Percentiles rank a stretch among this genome's conserved stretches.
Evolutionary conservation across 208 protist species (phyloP).

Genomic region (Trypanosoma lewisi): DNA sequence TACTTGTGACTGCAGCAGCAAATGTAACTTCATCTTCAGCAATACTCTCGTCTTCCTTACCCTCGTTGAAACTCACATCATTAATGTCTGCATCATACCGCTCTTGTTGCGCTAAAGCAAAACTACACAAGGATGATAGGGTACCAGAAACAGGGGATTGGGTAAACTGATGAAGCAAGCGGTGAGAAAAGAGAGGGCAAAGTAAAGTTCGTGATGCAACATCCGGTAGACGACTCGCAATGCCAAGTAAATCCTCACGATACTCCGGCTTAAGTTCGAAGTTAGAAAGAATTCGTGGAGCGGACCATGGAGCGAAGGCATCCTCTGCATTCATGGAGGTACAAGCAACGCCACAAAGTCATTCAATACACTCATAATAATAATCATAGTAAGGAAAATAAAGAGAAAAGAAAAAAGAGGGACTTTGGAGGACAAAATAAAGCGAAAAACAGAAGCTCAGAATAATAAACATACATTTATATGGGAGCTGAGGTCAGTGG

Average conservation of each 20-base stretch:
- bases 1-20: slow-evolving; percentile 43
- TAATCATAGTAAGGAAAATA: slow-evolving; percentile 9
- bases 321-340: slow-evolving; percentile 29
- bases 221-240: slow-evolving; percentile 48
- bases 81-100: slow-evolving; percentile 11
- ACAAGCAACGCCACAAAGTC: slow-evolving; percentile 4
- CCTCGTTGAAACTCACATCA: background rate
- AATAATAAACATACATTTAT: background rate
- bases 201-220: slow-evolving; percentile 62
- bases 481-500: background rate
- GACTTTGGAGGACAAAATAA: too few relatives aligned
- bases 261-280: slow-evolving; percentile 41
- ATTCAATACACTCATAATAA: background rate
- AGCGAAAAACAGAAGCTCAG: too few relatives aligned
- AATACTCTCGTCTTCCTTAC: slow-evolving; percentile 6
- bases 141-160: slow-evolving; percentile 16
- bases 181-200: slow-evolving; percentile 60
- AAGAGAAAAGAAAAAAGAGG: slow-evolving; percentile 2
- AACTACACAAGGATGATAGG: slow-evolving; percentile 40
- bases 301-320: slow-evolving; percentile 55
- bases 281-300: slow-evolving; percentile 36
- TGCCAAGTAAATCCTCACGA: slow-evolving; percentile 31
- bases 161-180: slow-evolving; percentile 21
- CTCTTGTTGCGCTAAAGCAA: slow-evolving; percentile 30
- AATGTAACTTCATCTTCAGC: slow-evolving; percentile 40